phyloP scores from a whole-genome alignment of 1,284 basidiomycete genomes.

The Butyriboletus appendiculatus region DNA sequence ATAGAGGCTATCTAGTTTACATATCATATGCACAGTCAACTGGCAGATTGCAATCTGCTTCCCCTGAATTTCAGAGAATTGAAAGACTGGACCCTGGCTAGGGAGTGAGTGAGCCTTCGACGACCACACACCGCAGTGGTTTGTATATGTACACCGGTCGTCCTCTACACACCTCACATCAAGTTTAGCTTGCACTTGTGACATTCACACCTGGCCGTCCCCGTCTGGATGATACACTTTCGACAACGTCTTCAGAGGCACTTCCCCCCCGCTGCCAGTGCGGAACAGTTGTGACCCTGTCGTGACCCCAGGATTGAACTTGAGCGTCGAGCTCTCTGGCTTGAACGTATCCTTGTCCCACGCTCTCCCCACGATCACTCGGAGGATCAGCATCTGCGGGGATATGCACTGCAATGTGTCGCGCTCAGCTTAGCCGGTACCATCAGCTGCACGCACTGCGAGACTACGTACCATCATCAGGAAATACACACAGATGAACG shows the following conservation, averaged over 20 bases:
- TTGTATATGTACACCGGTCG: background rate
- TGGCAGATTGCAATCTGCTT: background rate
- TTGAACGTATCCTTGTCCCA: slow-evolving; percentile 8
- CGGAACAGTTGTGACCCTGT: background rate
- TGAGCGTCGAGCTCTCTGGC: background rate
- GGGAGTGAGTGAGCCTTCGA: background rate
- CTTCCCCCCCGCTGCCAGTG: background rate
- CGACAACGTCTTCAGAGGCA: slow-evolving; percentile 6
- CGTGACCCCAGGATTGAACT: slow-evolving; percentile 3
- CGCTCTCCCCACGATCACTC: slow-evolving; percentile 19
- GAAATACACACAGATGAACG: slow-evolving; percentile 21
- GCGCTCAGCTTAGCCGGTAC: background rate
- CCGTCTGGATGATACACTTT: background rate
- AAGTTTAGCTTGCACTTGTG: background rate
- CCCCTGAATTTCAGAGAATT: background rate
- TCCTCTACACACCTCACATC: background rate
- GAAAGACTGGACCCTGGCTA: background rate
- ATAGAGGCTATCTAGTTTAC: background rate
- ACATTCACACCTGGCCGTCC: background rate
- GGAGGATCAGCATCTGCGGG: slow-evolving; percentile 32
- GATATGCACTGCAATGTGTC: slow-evolving; percentile 26
- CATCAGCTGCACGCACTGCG: no score
- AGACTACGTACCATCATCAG: slow-evolving; percentile 23
- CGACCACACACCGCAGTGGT: background rate
- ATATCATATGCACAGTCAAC: background rate